phyloP scores from a whole-genome alignment of 805 yeast genomes.

The Yarrowia porcina region DNA sequence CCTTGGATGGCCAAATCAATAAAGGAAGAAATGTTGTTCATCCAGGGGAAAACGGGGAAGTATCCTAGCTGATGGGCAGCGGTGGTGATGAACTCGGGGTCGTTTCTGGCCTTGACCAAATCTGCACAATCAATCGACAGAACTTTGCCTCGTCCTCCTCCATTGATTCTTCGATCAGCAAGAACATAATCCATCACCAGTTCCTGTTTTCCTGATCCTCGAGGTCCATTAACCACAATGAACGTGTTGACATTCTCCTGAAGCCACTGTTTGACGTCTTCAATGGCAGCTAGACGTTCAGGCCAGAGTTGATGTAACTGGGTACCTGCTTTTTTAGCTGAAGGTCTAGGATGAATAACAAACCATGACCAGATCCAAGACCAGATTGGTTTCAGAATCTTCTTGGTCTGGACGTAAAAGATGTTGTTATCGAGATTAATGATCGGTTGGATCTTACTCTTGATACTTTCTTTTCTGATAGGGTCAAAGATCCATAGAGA shows the following conservation, averaged over 20 bases:
- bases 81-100: constrained; percentile 59
- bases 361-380: background rate
- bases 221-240: constrained; percentile 85
- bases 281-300: constrained; percentile 64
- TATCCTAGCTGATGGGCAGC: constrained; percentile 82
- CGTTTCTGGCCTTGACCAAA: constrained; percentile 69
- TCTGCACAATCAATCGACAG: constrained; percentile 76
- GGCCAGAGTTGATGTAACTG: constrained; percentile 50
- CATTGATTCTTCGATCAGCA: constrained; percentile 48
- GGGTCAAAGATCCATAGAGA: constrained; percentile 93
- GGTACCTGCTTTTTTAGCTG: background rate
- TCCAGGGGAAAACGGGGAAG: constrained; percentile 92
- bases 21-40: constrained; percentile 71
- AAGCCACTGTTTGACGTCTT: constrained; percentile 72
- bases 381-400: background rate
- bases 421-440: constrained; percentile 19
- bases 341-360: constrained; percentile 12
- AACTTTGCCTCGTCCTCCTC: constrained; percentile 36
- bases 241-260: constrained; percentile 88
- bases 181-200: constrained; percentile 68
- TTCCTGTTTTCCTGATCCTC: constrained; percentile 91
- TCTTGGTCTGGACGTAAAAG: background rate
- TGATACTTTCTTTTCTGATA: constrained; percentile 74
- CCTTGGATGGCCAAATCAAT: constrained; percentile 86
- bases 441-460: constrained; percentile 52